A percentile compares a stretch with the other conserved stretches of the same genome.
phyloP scores from a whole-genome alignment of 495 filamentous ascomycete genomes.

The Aspergillus mulundensis region DNA sequence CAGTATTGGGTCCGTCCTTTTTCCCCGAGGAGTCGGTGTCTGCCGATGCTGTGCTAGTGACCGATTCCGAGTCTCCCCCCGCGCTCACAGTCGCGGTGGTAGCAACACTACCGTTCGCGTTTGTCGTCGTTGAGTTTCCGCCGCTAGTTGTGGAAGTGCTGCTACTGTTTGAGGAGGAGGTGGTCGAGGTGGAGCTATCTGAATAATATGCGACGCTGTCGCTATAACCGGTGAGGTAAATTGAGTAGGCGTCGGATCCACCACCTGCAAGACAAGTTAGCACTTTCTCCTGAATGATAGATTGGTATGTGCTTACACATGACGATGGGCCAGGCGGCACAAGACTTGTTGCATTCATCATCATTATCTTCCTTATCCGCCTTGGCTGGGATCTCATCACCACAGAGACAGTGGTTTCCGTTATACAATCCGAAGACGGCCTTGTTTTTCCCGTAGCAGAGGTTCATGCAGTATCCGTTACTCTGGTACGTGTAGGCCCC shows the following conservation, averaged over 20 bases:
- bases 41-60: constrained; percentile 28
- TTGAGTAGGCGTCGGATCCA: constrained; percentile 36
- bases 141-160: constrained; percentile 6
- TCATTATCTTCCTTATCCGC: constrained; percentile 34
- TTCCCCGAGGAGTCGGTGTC: constrained; percentile 17
- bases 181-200: constrained; percentile 13
- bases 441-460: constrained; percentile 29
- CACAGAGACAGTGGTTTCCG: constrained; percentile 46
- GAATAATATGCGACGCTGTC: constrained; percentile 27
- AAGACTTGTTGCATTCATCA: constrained; percentile 34
- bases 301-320: constrained; percentile 37
- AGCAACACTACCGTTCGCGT: neutral
- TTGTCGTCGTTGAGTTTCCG: constrained; percentile 20
- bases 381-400: constrained; percentile 37
- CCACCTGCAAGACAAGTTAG: constrained; percentile 35
- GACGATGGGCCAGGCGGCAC: constrained; percentile 40
- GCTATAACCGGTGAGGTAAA: constrained; percentile 42
- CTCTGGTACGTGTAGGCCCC: constrained; percentile 45
- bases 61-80: constrained; percentile 33
- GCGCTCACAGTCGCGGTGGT: constrained; percentile 22
- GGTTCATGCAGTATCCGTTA: constrained; percentile 43
- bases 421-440: constrained; percentile 41
- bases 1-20: constrained; percentile 52
- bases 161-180: constrained; percentile 13
- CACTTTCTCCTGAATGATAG: neutral